A percentile compares a stretch with the other conserved stretches of the same genome.
Evolutionary conservation across 139 green algal genomes (phyloP).

Genomic region (Chlorella sp.): DNA sequence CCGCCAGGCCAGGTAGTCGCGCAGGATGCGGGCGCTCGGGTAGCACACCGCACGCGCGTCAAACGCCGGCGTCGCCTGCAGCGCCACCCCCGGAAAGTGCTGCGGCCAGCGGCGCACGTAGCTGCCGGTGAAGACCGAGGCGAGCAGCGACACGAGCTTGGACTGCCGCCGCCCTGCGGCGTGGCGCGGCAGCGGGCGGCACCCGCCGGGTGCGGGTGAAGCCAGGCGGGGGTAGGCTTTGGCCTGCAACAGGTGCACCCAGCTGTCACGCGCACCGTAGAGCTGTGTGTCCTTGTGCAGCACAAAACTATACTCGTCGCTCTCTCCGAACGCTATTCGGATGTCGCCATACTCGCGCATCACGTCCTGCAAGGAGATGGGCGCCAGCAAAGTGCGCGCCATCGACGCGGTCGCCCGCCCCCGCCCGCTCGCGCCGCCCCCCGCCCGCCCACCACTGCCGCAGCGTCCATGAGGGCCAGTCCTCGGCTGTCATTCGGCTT

Average conservation of each 20-base stretch:
- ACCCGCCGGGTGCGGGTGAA: no score
- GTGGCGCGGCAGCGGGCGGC: no score
- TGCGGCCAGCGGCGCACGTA: conserved; percentile 82
- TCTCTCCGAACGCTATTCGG: conserved; percentile 80
- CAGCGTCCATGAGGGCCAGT: conserved; percentile 81
- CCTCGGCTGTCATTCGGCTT: conserved; percentile 85
- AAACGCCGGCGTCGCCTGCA: conserved; percentile 82
- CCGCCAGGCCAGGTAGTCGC: conserved; percentile 93
- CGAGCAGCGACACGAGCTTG: conserved; percentile 88
- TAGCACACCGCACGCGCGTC: conserved; percentile 90
- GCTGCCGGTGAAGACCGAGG: conserved; percentile 82
- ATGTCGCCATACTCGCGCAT: conserved; percentile 78
- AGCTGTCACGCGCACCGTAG: conserved; percentile 67
- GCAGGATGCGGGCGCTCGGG: conserved; percentile 61
- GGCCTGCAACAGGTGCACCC: neutral
- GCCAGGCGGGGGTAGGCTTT: no score
- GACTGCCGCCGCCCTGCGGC: conserved; percentile 64
- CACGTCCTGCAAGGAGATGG: conserved; percentile 49
- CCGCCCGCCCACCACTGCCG: conserved; percentile 46
- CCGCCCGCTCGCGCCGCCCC: neutral
- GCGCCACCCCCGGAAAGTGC: conserved; percentile 51
- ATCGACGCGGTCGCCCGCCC: neutral
- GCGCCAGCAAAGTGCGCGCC: neutral
- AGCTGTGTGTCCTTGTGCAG: conserved; percentile 61
- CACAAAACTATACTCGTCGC: conserved; percentile 92